Conservation (phyloP, 768 basidiomycete genomes). For the Clavulina sp. region DNA sequence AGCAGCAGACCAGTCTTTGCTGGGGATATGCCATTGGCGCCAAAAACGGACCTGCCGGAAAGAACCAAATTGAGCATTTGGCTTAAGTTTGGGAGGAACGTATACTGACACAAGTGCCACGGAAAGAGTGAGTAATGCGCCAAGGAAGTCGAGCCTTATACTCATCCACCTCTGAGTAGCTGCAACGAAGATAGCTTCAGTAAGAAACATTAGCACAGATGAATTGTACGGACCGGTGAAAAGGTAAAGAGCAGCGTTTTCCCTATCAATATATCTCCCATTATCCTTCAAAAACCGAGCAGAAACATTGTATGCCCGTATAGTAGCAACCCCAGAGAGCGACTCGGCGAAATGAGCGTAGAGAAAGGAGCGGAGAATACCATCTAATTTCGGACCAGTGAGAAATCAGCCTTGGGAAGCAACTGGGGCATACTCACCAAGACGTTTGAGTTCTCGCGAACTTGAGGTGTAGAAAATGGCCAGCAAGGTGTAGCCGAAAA, state of each 20-base stretch:
- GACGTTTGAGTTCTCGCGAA: constrained; percentile 52
- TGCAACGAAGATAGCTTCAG: neutral
- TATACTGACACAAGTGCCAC: constrained; percentile 49
- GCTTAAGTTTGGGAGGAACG: constrained; percentile 20
- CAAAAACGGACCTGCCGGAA: constrained; percentile 26
- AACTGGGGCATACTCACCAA: constrained; percentile 17
- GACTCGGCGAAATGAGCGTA: constrained; percentile 69
- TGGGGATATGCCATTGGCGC: constrained; percentile 38
- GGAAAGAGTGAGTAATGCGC: constrained; percentile 31
- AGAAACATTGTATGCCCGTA: neutral
- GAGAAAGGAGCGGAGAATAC: constrained; percentile 52
- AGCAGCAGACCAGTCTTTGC: constrained; percentile 57
- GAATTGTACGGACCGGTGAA: neutral
- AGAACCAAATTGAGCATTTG: neutral
- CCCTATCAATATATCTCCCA: neutral
- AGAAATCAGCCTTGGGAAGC: neutral
- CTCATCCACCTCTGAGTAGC: constrained; percentile 58
- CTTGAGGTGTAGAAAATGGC: constrained; percentile 52
- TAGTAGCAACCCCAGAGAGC: constrained; percentile 30
- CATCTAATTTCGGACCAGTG: constrained; percentile 21
- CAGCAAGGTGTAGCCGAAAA: constrained; percentile 45
- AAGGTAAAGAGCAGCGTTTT: neutral
- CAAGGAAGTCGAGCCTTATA: constrained; percentile 77
- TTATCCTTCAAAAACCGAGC: neutral
- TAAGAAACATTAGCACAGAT: neutral